These are phyloP conservation scores for Leccinum angustisporum DNA, from an alignment of 1,284 basidiomycete species.

Conservation along the genomic window DNA sequence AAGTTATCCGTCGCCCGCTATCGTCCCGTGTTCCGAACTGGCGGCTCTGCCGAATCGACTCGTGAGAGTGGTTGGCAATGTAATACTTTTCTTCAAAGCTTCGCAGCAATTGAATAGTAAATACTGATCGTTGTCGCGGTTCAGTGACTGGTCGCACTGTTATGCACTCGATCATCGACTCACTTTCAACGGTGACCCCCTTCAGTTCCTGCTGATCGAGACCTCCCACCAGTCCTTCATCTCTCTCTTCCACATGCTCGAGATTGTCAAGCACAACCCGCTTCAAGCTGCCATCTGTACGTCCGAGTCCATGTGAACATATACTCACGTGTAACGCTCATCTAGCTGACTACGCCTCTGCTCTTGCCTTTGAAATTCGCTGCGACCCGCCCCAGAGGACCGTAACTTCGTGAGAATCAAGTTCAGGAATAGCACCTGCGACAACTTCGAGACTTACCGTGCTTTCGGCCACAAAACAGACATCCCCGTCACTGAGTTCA, in stretches of 20 bases:
- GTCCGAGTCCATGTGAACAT: constrained; percentile 26
- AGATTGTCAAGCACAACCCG: constrained; percentile 54
- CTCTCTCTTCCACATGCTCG: constrained; percentile 80
- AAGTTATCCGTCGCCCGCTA: no score
- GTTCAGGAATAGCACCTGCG: constrained; percentile 80
- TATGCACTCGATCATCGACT: constrained; percentile 56
- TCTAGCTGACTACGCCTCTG: constrained; percentile 75
- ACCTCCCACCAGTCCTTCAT: constrained; percentile 89
- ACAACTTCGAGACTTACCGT: constrained; percentile 58
- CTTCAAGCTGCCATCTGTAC: constrained; percentile 58
- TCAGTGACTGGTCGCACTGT: constrained; percentile 69
- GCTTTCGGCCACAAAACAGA: constrained; percentile 69
- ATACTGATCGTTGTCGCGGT: constrained; percentile 11
- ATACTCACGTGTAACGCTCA: constrained; percentile 10
- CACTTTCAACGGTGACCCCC: constrained; percentile 73
- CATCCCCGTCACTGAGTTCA: constrained; percentile 76
- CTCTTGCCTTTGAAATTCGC: constrained; percentile 77
- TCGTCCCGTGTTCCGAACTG: no score
- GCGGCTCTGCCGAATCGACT: no score
- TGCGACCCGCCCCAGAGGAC: constrained; percentile 49
- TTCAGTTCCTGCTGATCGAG: constrained; percentile 74
- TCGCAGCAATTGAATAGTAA: no score
- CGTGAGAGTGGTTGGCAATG: no score
- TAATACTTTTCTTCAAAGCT: no score
- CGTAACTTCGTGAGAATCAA: constrained; percentile 77